Evolutionary conservation across 2,329 filamentous ascomycete species (phyloP), one percentile per base, ranked within the genome.

Genomic region (Metarhizium guizhouense): DNA sequence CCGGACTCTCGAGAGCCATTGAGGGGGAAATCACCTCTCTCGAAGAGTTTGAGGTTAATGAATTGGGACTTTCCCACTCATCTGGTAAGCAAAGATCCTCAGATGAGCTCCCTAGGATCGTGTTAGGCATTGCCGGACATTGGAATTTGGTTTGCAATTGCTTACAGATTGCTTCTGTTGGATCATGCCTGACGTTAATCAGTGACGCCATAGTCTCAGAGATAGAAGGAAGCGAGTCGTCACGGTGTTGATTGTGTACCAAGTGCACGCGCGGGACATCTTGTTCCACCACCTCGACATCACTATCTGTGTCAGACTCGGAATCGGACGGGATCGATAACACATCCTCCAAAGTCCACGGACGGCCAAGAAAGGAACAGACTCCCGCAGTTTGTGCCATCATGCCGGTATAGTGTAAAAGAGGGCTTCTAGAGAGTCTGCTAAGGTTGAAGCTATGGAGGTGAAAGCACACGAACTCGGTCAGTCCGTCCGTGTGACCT

Each of bases 321-420:
- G 29, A 34, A 47, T 54, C 52, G 14, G 52, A 54, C 30, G 52
- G 30, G 30, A 54, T 40, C 20, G 52, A 54, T 54, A 54, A 50
- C 32, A 50, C 45, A 29, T 54, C 30, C 16, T 29, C 29, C 8
- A 38, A 30, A 49, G 52, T 42, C n/a, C 52, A 42, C 30, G 30
- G 30, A 6, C 45, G 34, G 30, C 6, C 18, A n/a, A 36, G 16
- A 20, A 38, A 42, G 32, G 45, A 54, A 50, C 13, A 36, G 13
- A 20, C n/a, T 49, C 40, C 18, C 45, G 0, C 32, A 30, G 36
- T 49, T 13, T 42, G 45, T 18, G 43, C 30, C 18, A 52, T 45
- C 42, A 20, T 45, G 42, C 11, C n/a, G 42, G 42, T 25, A 25
- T 45, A 20, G n/a, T 45, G 42, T 45, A 45, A 45, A 18, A 20